A percentile compares a stretch with the other conserved stretches of the same genome.
phyloP scores from a whole-genome alignment of 1,284 basidiomycete species.

The Lentinula novae-zelandiae region DNA sequence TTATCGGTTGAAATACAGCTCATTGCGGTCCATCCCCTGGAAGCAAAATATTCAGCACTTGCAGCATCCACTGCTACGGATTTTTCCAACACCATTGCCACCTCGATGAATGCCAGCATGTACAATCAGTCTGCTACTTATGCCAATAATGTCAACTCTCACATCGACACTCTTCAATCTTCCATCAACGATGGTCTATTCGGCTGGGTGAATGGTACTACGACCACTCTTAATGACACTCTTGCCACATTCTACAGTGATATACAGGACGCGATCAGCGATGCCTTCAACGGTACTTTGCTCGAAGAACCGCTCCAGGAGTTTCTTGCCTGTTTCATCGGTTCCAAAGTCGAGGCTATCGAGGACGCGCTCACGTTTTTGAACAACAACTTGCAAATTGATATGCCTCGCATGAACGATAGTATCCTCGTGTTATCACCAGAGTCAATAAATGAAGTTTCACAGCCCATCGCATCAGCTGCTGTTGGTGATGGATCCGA shows the following conservation, averaged over 20 bases:
- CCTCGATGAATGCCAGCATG: slow-evolving; percentile 77
- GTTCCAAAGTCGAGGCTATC: slow-evolving; percentile 83
- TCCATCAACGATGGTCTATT: slow-evolving; percentile 86
- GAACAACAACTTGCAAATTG: slow-evolving; percentile 79
- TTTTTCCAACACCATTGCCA: slow-evolving; percentile 71
- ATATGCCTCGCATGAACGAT: slow-evolving; percentile 73
- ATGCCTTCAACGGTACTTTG: slow-evolving; percentile 79
- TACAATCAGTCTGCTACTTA: slow-evolving; percentile 76
- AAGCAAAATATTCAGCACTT: slow-evolving; percentile 56
- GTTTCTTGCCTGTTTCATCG: slow-evolving; percentile 87
- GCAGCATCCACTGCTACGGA: slow-evolving; percentile 58
- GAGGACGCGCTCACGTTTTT: slow-evolving; percentile 91
- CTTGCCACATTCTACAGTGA: slow-evolving; percentile 74
- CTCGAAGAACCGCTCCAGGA: slow-evolving; percentile 80
- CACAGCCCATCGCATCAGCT: slow-evolving; percentile 73
- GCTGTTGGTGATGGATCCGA: slow-evolving; percentile 66
- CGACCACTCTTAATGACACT: slow-evolving; percentile 80
- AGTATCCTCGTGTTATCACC: slow-evolving; percentile 75
- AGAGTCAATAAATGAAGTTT: slow-evolving; percentile 67
- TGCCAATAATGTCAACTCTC: slow-evolving; percentile 71
- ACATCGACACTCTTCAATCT: slow-evolving; percentile 65
- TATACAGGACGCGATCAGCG: slow-evolving; percentile 64
- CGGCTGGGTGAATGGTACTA: slow-evolving; percentile 93
- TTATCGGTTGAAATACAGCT: slow-evolving; percentile 87
- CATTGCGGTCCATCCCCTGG: slow-evolving; percentile 67